These are phyloP conservation scores for Zygnema cylindricum DNA, from an alignment of 139 green algal genomes.

Conservation along the genomic window DNA sequence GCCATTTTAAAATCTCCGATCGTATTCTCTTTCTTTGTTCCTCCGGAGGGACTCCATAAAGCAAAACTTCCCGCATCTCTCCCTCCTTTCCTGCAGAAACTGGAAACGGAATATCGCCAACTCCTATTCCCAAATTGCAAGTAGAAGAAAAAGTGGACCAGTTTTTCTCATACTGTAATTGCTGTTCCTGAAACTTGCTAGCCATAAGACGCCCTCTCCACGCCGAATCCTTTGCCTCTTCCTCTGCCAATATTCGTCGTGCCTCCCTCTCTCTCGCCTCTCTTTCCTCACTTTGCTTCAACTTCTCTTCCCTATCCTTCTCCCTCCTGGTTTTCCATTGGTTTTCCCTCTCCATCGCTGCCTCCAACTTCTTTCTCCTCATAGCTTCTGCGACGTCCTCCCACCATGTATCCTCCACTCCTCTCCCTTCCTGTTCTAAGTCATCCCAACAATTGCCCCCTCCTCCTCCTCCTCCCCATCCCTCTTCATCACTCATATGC, in stretches of 20 bases:
- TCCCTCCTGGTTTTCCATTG: conserved; percentile 4
- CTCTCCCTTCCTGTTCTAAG: not conserved
- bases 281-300: not conserved
- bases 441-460: conserved; percentile 1
- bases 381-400: not conserved
- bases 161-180: conserved; percentile 5
- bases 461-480: not conserved
- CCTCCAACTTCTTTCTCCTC: not conserved
- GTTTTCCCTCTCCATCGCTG: not conserved
- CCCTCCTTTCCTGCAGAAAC: conserved; percentile 51
- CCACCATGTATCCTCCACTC: not conserved
- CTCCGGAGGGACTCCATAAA: conserved; percentile 10
- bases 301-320: not conserved
- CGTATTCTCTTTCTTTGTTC: conserved; percentile 37
- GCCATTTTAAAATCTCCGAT: conserved; percentile 40
- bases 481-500: conserved; percentile 13
- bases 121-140: conserved; percentile 29
- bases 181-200: conserved; percentile 16
- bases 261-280: conserved; percentile 20
- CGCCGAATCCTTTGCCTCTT: conserved; percentile 30
- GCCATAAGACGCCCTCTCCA: conserved; percentile 36
- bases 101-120: conserved; percentile 61
- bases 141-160: conserved; percentile 31
- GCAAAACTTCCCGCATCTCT: conserved; percentile 29
- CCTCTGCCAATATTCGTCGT: not conserved